Conservation (phyloP, 2,329 filamentous ascomycete genomes). For the Fonsecaea pugnacius region DNA sequence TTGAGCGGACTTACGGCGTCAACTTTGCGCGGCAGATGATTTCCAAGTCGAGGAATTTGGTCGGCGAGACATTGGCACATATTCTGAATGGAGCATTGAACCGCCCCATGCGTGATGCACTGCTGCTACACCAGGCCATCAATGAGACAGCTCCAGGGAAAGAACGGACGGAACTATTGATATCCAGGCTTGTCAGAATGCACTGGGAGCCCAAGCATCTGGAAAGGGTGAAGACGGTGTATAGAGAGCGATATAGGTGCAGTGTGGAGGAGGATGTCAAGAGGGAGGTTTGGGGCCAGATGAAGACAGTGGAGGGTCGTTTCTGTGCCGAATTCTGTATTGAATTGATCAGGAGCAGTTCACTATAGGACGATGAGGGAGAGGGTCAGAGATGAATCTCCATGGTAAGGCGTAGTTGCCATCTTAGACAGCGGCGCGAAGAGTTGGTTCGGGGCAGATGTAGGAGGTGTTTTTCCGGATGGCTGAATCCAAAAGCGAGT, state of each 20-base stretch:
- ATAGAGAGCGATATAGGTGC: slow-evolving; percentile 73
- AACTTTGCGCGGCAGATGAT: slow-evolving; percentile 91
- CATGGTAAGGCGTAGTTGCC: background rate
- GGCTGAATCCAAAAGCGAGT: background rate
- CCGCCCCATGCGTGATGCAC: slow-evolving; percentile 86
- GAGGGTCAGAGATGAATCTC: background rate
- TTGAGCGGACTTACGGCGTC: slow-evolving; percentile 71
- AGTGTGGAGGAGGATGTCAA: slow-evolving; percentile 78
- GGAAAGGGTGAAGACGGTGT: slow-evolving; percentile 77
- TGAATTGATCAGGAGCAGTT: slow-evolving; percentile 30
- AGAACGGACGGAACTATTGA: slow-evolving; percentile 83
- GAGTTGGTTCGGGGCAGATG: background rate
- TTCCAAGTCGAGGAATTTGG: slow-evolving; percentile 85
- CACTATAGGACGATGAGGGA: background rate
- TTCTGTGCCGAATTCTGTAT: slow-evolving; percentile 36
- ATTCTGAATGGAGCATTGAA: slow-evolving; percentile 97
- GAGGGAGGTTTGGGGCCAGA: slow-evolving; percentile 69
- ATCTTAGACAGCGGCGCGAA: background rate
- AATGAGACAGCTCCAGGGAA: slow-evolving; percentile 70
- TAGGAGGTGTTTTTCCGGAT: background rate
- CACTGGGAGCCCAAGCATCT: slow-evolving; percentile 92
- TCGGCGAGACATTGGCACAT: slow-evolving; percentile 91
- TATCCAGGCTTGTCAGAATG: slow-evolving; percentile 81
- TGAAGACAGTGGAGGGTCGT: slow-evolving; percentile 38
- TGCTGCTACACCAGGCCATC: slow-evolving; percentile 88